A percentile compares a stretch with the other conserved stretches of the same genome.
Conservation (phyloP, 352 stramenopile species). For the Globisporangium spiculum region DNA sequence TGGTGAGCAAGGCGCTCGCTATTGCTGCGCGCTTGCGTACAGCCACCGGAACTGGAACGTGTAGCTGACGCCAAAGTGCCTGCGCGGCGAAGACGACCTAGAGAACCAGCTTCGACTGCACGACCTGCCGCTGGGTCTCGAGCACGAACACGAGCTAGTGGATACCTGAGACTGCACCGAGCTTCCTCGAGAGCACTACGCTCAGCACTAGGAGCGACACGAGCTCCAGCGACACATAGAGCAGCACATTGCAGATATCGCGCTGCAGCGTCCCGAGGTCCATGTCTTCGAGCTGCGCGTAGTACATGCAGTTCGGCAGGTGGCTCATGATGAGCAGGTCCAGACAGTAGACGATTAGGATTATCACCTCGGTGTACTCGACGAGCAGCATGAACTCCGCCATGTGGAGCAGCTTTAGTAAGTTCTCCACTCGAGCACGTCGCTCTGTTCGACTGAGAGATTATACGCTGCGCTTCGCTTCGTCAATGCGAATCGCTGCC, state of each 20-base stretch:
- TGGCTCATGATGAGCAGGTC: slow-evolving; percentile 2
- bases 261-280: background rate
- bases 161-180: slow-evolving; percentile 6
- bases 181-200: slow-evolving; percentile 15
- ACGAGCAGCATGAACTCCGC: slow-evolving; percentile 17
- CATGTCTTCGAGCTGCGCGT: slow-evolving; percentile 3
- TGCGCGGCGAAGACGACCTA: slow-evolving; percentile 34
- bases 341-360: slow-evolving; percentile 13
- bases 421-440: background rate
- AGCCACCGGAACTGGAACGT: slow-evolving; percentile 9
- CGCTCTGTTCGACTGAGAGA: background rate
- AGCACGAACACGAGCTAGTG: slow-evolving; percentile 34
- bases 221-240: slow-evolving; percentile 23
- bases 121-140: slow-evolving; percentile 22
- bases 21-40: background rate
- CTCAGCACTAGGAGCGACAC: slow-evolving; percentile 18
- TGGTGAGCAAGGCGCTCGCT: background rate
- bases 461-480: slow-evolving; percentile 2
- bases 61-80: slow-evolving; percentile 23
- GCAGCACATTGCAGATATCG: slow-evolving; percentile 14
- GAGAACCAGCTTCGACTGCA: slow-evolving; percentile 34
- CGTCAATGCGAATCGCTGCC: background rate
- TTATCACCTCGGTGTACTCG: slow-evolving; percentile 18
- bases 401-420: slow-evolving; percentile 8
- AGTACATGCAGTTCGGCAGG: slow-evolving; percentile 8